Evolutionary conservation across 768 basidiomycete species (phyloP).

Genomic region (Mycena latifolia): DNA sequence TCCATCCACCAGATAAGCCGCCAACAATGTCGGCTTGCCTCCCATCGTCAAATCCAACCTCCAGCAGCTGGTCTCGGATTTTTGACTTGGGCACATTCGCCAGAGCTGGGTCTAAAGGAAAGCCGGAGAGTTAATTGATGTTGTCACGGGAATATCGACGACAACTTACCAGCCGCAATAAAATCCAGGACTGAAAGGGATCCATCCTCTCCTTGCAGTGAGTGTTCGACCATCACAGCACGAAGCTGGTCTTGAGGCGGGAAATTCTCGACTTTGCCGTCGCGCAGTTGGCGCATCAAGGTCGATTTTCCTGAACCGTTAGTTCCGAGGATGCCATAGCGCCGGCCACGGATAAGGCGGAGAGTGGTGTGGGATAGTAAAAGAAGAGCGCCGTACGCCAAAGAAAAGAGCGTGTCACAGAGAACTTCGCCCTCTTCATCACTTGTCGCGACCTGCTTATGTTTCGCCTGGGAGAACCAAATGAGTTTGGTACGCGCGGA

Average conservation of each 20-base stretch:
- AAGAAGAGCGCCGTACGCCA: slow-evolving; percentile 95
- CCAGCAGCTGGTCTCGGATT: slow-evolving; percentile 83
- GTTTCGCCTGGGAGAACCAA: slow-evolving; percentile 63
- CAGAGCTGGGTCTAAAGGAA: slow-evolving; percentile 74
- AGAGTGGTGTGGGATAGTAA: slow-evolving; percentile 95
- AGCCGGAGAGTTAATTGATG: not conserved
- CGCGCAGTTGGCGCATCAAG: slow-evolving; percentile 93
- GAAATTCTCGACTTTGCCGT: slow-evolving; percentile 97
- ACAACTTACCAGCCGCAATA: slow-evolving; percentile 80
- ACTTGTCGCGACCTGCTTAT: slow-evolving; percentile 55
- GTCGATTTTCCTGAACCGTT: slow-evolving; percentile 98
- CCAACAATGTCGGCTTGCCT: slow-evolving; percentile 90
- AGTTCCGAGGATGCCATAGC: slow-evolving; percentile 96
- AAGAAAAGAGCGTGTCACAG: slow-evolving; percentile 94
- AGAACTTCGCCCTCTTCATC: slow-evolving; percentile 86
- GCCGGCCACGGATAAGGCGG: slow-evolving; percentile 88
- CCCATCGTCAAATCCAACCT: slow-evolving; percentile 92
- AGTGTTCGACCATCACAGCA: slow-evolving; percentile 97
- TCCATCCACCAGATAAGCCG: slow-evolving; percentile 97
- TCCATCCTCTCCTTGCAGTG: slow-evolving; percentile 93
- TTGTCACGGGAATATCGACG: not conserved
- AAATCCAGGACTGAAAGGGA: slow-evolving; percentile 89
- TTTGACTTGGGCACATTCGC: slow-evolving; percentile 70
- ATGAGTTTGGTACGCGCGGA: slow-evolving; percentile 13
- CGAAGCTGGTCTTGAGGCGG: slow-evolving; percentile 89